phyloP scores from a whole-genome alignment of 306 rosid genomes.

The Citrullus mucosospermus region DNA sequence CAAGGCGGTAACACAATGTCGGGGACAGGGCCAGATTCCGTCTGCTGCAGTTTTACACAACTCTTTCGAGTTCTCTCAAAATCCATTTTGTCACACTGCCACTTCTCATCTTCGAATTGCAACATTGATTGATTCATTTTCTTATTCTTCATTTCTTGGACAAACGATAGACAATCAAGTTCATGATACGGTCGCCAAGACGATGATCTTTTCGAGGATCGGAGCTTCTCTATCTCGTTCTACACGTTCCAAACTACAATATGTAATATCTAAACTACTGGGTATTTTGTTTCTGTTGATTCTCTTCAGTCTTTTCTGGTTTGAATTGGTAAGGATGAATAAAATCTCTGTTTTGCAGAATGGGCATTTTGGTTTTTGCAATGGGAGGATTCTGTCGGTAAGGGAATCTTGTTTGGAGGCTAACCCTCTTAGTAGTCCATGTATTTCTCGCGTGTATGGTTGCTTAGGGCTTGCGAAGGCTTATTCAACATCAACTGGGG shows the following conservation, averaged over 20 bases:
- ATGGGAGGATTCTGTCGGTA: slow-evolving; percentile 5
- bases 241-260: slow-evolving; percentile 10
- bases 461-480: slow-evolving; percentile 12
- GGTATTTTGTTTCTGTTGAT: neutral
- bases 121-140: neutral
- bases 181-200: neutral
- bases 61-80: neutral
- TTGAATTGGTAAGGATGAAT: neutral
- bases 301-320: neutral
- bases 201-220: slow-evolving; percentile 20
- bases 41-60: neutral
- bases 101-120: neutral
- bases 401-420: neutral
- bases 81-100: neutral
- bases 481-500: slow-evolving; percentile 7
- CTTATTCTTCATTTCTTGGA: neutral
- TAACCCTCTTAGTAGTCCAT: neutral
- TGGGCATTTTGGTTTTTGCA: neutral
- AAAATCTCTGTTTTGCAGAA: slow-evolving; percentile 6
- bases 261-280: neutral
- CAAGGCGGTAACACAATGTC: neutral
- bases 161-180: neutral
- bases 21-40: neutral
- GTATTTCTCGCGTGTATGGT: slow-evolving; percentile 6
- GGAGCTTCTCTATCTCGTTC: slow-evolving; percentile 18